Conservation (phyloP, 2,329 filamentous ascomycete genomes). For the Diaporthe sp. region DNA sequence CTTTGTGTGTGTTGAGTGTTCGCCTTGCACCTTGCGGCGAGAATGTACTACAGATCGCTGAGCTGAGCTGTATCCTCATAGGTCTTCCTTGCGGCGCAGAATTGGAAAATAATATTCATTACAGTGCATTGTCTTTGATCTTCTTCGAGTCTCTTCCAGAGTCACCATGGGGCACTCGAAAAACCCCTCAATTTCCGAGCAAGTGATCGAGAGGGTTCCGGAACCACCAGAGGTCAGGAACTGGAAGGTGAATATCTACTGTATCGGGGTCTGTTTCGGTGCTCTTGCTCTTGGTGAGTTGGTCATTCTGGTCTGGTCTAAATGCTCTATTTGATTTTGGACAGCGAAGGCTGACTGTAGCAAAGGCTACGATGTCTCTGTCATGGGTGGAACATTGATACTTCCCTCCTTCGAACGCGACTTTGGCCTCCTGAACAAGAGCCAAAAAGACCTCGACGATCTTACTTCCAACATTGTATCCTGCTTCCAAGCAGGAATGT, state of each 20-base stretch:
- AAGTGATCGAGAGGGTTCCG: background rate
- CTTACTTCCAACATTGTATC: conserved; percentile 51
- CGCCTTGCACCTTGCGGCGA: background rate
- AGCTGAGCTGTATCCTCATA: background rate
- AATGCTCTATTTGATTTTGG: no score
- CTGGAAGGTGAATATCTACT: conserved; percentile 25
- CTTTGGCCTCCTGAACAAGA: conserved; percentile 7
- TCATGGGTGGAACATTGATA: conserved; percentile 23
- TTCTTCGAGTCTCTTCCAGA: no score
- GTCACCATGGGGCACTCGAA: conserved; percentile 14
- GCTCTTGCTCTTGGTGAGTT: conserved; percentile 20
- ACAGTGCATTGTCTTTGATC: background rate
- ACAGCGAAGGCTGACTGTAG: background rate
- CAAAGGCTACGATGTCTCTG: conserved; percentile 23
- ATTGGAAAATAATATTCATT: background rate
- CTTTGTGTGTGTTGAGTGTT: background rate
- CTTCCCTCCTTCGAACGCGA: conserved; percentile 24
- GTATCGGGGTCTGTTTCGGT: conserved; percentile 17
- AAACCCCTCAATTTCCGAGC: conserved; percentile 6
- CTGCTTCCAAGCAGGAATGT: conserved; percentile 37
- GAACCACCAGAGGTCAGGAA: conserved; percentile 16
- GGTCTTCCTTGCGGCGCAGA: background rate
- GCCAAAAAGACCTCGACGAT: conserved; percentile 9
- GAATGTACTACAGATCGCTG: background rate
- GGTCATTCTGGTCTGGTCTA: background rate